phyloP scores from a whole-genome alignment of 495 filamentous ascomycete genomes.

The Neurospora terricola region DNA sequence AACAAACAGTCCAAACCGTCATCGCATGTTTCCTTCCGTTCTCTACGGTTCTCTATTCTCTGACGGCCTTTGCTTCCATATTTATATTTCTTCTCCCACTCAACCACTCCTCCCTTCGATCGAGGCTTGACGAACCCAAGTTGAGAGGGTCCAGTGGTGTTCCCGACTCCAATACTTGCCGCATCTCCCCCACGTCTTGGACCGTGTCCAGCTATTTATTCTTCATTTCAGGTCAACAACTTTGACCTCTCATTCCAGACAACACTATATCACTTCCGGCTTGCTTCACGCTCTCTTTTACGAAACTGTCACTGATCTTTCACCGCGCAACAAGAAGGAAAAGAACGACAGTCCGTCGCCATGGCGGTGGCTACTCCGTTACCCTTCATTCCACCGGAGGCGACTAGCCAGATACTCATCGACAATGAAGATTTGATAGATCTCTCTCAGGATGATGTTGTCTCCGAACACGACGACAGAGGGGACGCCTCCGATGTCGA shows the following conservation, averaged over 20 bases:
- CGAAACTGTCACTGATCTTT: background rate
- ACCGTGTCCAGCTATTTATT: background rate
- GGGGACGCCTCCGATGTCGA: conserved; percentile 6
- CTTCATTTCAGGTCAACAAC: background rate
- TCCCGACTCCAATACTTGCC: background rate
- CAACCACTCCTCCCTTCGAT: background rate
- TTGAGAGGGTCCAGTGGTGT: background rate
- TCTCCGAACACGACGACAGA: conserved; percentile 7
- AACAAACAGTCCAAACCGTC: background rate
- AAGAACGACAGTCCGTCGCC: background rate
- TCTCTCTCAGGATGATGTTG: background rate
- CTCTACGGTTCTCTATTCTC: background rate
- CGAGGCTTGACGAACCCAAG: background rate
- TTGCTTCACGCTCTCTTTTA: background rate
- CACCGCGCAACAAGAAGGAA: background rate
- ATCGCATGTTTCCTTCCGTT: background rate
- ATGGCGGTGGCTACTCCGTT: background rate
- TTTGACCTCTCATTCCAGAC: background rate
- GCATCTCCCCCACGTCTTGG: background rate
- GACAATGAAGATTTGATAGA: background rate
- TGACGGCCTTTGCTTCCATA: background rate
- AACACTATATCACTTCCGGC: background rate
- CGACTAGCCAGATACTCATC: background rate
- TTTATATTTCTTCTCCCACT: background rate
- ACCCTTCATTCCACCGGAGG: background rate